A percentile compares a stretch with the other conserved stretches of the same genome.
Evolutionary conservation across 768 basidiomycete genomes (phyloP).

Genomic region (Russula dissimulans): DNA sequence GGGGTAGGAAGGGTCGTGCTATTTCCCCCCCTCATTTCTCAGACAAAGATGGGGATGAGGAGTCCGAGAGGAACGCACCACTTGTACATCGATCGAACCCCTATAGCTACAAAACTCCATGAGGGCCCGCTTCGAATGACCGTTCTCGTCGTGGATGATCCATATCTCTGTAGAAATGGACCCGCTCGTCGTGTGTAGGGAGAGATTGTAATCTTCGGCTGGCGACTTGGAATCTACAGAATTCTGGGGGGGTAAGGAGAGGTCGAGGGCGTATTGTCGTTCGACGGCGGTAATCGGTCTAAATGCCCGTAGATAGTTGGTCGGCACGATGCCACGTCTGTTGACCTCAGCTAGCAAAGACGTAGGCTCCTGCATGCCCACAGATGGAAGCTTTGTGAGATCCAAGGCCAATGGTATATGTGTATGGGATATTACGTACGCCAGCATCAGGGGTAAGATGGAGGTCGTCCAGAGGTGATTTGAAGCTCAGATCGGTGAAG

Average conservation of each 20-base stretch:
- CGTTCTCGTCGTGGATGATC: not conserved
- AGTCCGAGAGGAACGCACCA: not conserved
- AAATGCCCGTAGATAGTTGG: not conserved
- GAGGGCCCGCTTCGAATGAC: not conserved
- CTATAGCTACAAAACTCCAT: not conserved
- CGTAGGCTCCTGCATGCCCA: too few species aligned
- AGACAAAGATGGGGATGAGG: not conserved
- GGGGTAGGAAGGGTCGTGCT: too few species aligned
- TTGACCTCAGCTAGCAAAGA: too few species aligned
- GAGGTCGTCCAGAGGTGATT: too few species aligned
- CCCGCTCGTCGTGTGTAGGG: not conserved
- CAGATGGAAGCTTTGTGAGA: too few species aligned
- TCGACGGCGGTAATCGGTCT: not conserved
- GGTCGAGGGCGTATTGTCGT: slow-evolving; percentile 3
- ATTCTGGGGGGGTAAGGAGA: not conserved
- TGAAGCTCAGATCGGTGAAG: too few species aligned
- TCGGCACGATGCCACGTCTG: not conserved
- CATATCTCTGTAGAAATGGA: not conserved
- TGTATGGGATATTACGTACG: too few species aligned
- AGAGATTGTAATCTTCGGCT: not conserved
- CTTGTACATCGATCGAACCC: not conserved
- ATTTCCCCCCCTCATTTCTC: too few species aligned
- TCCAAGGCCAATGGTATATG: too few species aligned
- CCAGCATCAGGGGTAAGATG: too few species aligned
- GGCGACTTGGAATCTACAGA: not conserved